Percentiles rank a stretch among this genome's conserved stretches.
These are phyloP conservation scores for Chrysoporthe cubensis DNA, from an alignment of 2,329 filamentous ascomycete genomes.

Conservation along the genomic window DNA sequence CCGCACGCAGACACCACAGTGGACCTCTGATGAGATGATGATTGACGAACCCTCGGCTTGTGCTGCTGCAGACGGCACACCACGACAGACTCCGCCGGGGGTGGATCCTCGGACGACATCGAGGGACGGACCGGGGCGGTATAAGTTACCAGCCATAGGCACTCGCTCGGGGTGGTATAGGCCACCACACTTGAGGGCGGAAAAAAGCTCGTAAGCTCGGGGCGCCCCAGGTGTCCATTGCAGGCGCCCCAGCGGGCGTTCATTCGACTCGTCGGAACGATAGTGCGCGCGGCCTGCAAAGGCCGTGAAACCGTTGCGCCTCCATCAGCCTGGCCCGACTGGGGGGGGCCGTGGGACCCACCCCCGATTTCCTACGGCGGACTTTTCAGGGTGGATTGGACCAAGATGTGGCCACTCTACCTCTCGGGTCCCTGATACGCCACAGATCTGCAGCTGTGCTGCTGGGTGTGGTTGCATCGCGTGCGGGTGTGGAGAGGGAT, in stretches of 20 bases:
- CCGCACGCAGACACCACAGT: background rate
- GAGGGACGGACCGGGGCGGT: background rate
- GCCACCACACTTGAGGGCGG: background rate
- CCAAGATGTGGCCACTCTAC: background rate
- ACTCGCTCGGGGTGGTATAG: background rate
- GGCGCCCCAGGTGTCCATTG: too few relatives aligned
- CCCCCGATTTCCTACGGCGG: constrained; percentile 1
- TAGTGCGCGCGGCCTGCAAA: background rate
- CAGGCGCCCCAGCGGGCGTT: background rate
- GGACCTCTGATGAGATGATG: constrained; percentile 5
- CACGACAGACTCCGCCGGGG: background rate
- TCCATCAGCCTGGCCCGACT: background rate
- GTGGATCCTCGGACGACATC: background rate
- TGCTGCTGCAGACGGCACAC: background rate
- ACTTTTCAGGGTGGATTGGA: constrained; percentile 9
- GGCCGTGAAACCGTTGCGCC: background rate
- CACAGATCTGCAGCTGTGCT: constrained; percentile 5
- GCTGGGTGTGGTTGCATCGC: constrained; percentile 6
- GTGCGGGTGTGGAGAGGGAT: background rate
- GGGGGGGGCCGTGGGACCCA: background rate
- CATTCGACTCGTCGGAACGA: background rate
- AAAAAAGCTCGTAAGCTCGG: too few relatives aligned
- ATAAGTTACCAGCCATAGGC: background rate
- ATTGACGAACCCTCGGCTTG: background rate
- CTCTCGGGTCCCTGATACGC: background rate